Evolutionary conservation across 192 early-diverging fungal species (phyloP).

Genomic region (Phycomyces blakesleeanus): DNA sequence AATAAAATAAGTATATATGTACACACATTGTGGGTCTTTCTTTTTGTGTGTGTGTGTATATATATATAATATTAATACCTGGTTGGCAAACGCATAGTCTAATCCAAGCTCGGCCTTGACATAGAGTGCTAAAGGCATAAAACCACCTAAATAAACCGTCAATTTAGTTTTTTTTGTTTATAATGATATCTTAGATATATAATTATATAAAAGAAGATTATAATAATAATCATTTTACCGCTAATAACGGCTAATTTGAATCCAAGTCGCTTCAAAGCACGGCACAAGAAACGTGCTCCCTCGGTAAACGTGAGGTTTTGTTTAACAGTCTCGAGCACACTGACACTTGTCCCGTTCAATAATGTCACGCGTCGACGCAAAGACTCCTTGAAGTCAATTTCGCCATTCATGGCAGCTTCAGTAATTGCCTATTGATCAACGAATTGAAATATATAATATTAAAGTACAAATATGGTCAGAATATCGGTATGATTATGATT

Average conservation of each 20-base stretch:
- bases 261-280: constrained; percentile 84
- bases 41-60: no score
- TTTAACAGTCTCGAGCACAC: constrained; percentile 78
- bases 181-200: no score
- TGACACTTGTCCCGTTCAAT: constrained; percentile 79
- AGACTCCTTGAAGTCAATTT: constrained; percentile 96
- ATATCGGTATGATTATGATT: no score
- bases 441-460: no score
- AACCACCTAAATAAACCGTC: constrained; percentile 62
- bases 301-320: constrained; percentile 79
- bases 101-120: constrained; percentile 88
- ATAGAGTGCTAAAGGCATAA: constrained; percentile 87
- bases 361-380: constrained; percentile 81
- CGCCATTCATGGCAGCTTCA: constrained; percentile 95
- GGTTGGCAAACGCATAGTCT: constrained; percentile 98
- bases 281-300: constrained; percentile 88
- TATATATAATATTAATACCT: constrained; percentile 40
- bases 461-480: no score
- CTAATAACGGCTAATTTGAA: constrained; percentile 96
- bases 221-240: constrained; percentile 50
- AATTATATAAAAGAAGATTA: no score
- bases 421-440: constrained; percentile 70
- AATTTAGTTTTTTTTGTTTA: background rate
- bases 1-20: background rate
- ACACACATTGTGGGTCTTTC: no score